Conservation (phyloP, 2,329 filamentous ascomycete genomes). For the Fusarium fujikuroi region DNA sequence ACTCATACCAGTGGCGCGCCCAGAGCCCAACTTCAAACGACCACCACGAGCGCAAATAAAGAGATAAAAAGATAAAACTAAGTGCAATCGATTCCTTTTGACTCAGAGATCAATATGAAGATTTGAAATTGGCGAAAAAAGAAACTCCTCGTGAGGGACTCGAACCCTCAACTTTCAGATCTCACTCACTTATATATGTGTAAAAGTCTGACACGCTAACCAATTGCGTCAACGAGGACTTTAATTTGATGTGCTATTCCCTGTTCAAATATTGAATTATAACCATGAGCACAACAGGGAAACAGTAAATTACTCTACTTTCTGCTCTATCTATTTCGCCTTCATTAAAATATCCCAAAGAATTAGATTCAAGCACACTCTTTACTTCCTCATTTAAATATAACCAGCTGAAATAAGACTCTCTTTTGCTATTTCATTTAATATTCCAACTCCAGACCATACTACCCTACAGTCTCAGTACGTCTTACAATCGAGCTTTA, state of each 20-base stretch:
- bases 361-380: accelerated
- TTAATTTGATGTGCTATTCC: accelerated
- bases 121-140: neutral
- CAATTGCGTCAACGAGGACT: constrained; percentile 35
- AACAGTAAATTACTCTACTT: accelerated
- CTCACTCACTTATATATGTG: too few species aligned
- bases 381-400: accelerated
- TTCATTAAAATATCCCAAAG: accelerated
- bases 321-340: accelerated
- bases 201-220: constrained; percentile 35
- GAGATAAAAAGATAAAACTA: accelerated
- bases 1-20: neutral
- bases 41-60: neutral
- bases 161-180: constrained; percentile 23
- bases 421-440: accelerated
- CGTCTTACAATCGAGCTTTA: accelerated
- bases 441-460: accelerated
- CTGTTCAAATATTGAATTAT: accelerated
- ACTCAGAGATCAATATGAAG: accelerated
- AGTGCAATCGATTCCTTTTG: accelerated
- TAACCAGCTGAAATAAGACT: accelerated
- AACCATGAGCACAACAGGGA: accelerated
- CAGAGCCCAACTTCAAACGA: neutral
- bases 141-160: constrained; percentile 8
- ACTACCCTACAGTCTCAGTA: neutral